Base-by-base conservation (phyloP, 2,329 filamentous ascomycete species). In the Penicillium italicum region DNA sequence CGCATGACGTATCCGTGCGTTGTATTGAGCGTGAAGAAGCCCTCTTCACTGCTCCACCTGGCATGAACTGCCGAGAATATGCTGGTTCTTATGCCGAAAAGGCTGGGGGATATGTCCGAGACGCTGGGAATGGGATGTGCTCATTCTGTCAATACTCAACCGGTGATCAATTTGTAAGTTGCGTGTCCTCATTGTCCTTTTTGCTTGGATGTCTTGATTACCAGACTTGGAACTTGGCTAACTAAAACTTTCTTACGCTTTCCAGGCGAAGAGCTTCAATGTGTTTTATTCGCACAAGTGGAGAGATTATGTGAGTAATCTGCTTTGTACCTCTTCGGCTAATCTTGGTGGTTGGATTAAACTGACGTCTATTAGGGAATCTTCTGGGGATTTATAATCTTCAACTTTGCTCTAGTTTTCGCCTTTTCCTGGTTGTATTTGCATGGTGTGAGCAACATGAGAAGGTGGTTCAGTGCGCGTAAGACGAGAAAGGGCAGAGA, bases 121-220 rank as follows among this genome's bases (percentile, higher is more conserved):
- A 80, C 1, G 80, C 78, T n/a, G 71, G 74, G 0, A 74, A 81
- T 50, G 85, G 82, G 0, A 66, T 81, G 33, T 90, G 87, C 68
- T 80, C 84, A 22, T 87, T 82, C 66, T 90, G 87, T 61, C 82
- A 85, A 57, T 86, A 82, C 57, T 76, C 77, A 1, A 80, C 72
- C 2, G 87, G 86, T 0, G 83, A 87, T 60, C 72, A 84, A 62
- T 89, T 85, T 63, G 80, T 83, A 62, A 58, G 72, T 66, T 41
- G 5, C 18, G 3, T 4, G 9, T 18, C 14, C 16, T 20, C 4
- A 33, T 10, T 3, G 24, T 31, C 9, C 44, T 20, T 11, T 26
- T 43, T n/a, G 4, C 5, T 14, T 44, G 26, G 14, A n/a, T 40
- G 0, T 5, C 16, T 26, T n/a, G 2, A 18, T 4, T 14, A 3